phyloP scores from a whole-genome alignment of 176 grass and related monocot species.

The Aegilops sharonensis region DNA sequence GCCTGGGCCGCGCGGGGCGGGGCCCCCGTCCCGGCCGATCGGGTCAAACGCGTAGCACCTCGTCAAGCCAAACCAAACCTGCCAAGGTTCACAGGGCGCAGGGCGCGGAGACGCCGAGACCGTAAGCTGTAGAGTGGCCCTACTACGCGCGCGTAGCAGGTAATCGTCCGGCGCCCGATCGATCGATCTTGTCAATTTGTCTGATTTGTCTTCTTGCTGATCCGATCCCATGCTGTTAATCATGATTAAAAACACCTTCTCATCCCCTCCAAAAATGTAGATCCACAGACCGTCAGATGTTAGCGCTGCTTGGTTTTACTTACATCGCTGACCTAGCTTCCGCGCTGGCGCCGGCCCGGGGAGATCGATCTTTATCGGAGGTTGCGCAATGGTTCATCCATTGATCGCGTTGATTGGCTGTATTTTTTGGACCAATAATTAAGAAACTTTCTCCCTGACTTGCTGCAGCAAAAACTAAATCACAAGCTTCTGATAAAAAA shows the following conservation, averaged over 20 bases:
- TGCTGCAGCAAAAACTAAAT: too few relatives aligned
- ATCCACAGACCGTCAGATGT: background rate
- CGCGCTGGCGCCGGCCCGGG: too few relatives aligned
- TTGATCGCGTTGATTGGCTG: too few relatives aligned
- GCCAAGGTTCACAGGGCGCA: background rate
- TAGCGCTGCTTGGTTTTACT: too few relatives aligned
- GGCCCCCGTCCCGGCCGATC: background rate
- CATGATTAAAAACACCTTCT: background rate
- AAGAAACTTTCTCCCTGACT: too few relatives aligned
- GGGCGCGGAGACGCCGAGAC: background rate
- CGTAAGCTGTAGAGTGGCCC: background rate
- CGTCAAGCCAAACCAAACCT: slow-evolving; percentile 17
- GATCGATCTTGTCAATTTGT: background rate
- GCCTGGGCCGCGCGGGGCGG: background rate
- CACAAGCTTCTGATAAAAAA: too few relatives aligned
- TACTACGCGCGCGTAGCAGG: background rate
- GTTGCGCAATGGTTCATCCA: too few relatives aligned
- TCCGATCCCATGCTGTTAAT: background rate
- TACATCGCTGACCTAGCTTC: too few relatives aligned
- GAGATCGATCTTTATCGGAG: too few relatives aligned
- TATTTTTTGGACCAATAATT: too few relatives aligned
- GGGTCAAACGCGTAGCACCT: slow-evolving; percentile 31
- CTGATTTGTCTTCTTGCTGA: background rate
- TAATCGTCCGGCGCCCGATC: background rate
- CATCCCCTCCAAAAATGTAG: background rate